Percentiles rank a stretch among this genome's conserved stretches.
Conservation (phyloP, 345 rosid species). For the Salix suchowensis region DNA sequence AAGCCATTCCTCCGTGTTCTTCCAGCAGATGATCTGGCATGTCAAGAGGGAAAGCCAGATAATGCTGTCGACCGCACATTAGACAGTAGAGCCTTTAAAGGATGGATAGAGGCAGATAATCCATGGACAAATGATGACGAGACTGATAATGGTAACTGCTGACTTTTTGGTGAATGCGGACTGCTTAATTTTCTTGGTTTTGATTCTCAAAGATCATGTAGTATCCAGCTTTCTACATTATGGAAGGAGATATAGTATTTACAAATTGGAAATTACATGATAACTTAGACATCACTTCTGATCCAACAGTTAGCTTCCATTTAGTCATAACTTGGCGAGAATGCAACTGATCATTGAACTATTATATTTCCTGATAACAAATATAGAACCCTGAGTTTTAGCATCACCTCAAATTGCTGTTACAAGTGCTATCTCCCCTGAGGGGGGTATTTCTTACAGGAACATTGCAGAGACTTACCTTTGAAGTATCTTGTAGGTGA, state of each 20-base stretch:
- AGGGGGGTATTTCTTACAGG: background rate
- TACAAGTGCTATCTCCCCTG: background rate
- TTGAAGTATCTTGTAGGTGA: constrained; percentile 46
- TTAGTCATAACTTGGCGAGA: background rate
- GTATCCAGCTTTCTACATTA: background rate
- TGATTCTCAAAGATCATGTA: background rate
- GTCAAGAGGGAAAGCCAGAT: constrained; percentile 95
- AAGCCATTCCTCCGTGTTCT: constrained; percentile 45
- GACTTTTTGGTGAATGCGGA: background rate
- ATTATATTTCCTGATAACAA: background rate
- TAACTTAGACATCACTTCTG: background rate
- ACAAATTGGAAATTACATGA: background rate
- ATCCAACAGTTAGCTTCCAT: background rate
- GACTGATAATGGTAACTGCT: constrained; percentile 69
- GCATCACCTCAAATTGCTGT: background rate
- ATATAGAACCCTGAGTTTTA: background rate
- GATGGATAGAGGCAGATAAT: constrained; percentile 86
- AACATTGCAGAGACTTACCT: background rate
- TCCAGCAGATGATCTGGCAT: constrained; percentile 53
- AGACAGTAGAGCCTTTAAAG: constrained; percentile 68
- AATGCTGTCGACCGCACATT: constrained; percentile 84
- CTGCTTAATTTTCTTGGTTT: background rate
- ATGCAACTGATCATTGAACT: background rate
- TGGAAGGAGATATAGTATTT: background rate
- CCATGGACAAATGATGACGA: constrained; percentile 98